These are phyloP conservation scores for Agarophyton chilense DNA, from an alignment of 23 red algal species.

Conservation along the genomic window DNA sequence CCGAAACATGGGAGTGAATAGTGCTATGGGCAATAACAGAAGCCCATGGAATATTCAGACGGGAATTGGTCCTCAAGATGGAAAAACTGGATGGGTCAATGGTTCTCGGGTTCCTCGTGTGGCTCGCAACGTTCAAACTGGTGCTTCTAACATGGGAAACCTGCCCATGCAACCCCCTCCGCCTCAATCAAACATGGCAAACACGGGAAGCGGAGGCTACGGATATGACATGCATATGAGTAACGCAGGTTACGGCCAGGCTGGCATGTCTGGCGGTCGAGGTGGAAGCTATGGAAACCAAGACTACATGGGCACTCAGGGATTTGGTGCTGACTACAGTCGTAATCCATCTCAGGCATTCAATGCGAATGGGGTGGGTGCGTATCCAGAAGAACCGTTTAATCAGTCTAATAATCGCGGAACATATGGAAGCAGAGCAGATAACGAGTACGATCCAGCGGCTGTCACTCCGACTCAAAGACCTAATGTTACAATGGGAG, in stretches of 20 bases:
- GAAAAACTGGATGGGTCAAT: conserved; percentile 2
- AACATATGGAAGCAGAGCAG: background rate
- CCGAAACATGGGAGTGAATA: background rate
- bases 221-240: background rate
- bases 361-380: background rate
- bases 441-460: conserved; percentile 59
- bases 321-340: background rate
- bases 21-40: background rate
- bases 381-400: background rate
- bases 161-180: conserved; percentile 17
- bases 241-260: background rate
- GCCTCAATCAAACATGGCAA: background rate
- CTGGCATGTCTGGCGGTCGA: background rate
- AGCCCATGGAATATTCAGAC: background rate
- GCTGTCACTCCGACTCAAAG: conserved; percentile 44
- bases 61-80: conserved; percentile 6
- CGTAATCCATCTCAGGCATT: background rate
- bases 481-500: background rate
- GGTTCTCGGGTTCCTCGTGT: background rate
- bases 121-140: background rate
- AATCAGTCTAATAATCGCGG: background rate
- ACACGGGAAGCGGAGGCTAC: background rate
- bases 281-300: background rate
- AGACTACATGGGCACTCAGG: conserved; percentile 7
- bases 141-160: background rate